Conservation (phyloP, 257 asterid species). For the Ilex aquifolium region DNA sequence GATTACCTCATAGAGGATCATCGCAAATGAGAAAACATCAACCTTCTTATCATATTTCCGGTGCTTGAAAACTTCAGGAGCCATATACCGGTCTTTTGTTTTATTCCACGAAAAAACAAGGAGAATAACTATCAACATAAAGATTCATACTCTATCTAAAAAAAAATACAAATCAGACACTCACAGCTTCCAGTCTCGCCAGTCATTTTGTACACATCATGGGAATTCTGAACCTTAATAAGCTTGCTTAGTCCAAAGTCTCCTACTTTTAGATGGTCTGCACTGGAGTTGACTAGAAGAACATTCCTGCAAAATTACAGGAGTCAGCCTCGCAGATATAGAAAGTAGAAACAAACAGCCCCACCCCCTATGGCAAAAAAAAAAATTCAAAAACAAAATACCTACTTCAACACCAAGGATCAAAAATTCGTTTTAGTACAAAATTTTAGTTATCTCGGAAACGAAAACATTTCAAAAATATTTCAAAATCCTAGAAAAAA, state of each 20-base stretch:
- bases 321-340: neutral
- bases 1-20: conserved; percentile 90
- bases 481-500: too few relatives aligned
- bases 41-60: conserved; percentile 94
- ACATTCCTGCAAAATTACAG: conserved; percentile 59
- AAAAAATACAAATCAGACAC: conserved; percentile 14
- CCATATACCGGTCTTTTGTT: conserved; percentile 85
- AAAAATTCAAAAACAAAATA: too few relatives aligned
- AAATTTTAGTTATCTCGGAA: too few relatives aligned
- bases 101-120: conserved; percentile 11
- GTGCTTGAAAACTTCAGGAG: conserved; percentile 99
- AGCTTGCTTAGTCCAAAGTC: conserved; percentile 98
- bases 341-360: too few relatives aligned
- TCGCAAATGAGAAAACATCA: conserved; percentile 94
- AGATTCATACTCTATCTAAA: too few relatives aligned
- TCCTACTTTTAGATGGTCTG: conserved; percentile 97
- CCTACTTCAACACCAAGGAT: too few relatives aligned
- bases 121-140: neutral
- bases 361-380: too few relatives aligned
- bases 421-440: too few relatives aligned
- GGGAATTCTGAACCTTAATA: conserved; percentile 81
- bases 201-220: conserved; percentile 95
- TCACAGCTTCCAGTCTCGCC: conserved; percentile 99
- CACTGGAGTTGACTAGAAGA: conserved; percentile 83
- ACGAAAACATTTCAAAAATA: too few relatives aligned